These are phyloP conservation scores for Endoconidiophora laricicola DNA, from an alignment of 2,329 filamentous ascomycete species.

Conservation along the genomic window DNA sequence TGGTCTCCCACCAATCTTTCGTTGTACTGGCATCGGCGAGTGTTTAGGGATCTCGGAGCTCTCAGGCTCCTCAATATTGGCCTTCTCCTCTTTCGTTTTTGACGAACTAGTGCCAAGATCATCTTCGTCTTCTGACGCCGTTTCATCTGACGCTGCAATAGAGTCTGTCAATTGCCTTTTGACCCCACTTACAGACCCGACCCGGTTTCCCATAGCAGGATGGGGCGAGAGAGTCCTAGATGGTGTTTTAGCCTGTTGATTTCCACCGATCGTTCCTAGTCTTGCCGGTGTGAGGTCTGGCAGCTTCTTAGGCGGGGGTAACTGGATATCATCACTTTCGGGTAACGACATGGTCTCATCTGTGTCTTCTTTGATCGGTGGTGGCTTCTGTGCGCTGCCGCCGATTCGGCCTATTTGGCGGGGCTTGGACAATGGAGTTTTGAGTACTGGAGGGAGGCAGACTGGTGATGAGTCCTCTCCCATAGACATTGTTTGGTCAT, in stretches of 20 bases:
- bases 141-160: not conserved
- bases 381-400: not conserved
- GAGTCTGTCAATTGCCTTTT: not conserved
- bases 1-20: slow-evolving; percentile 6
- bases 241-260: not conserved
- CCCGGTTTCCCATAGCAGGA: not conserved
- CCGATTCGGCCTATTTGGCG: not conserved
- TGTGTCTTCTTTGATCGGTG: not conserved
- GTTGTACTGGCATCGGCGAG: not conserved
- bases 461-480: slow-evolving; percentile 1
- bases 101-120: not conserved
- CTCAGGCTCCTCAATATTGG: not conserved
- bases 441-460: not conserved
- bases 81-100: not conserved
- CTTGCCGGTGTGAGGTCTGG: not conserved
- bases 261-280: not conserved
- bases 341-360: slow-evolving; percentile 5
- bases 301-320: not conserved
- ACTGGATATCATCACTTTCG: not conserved
- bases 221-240: not conserved
- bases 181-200: not conserved
- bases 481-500: slow-evolving; percentile 6
- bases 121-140: not conserved
- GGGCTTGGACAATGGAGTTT: not conserved
- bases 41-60: not conserved